Percentiles rank a stretch among this genome's conserved stretches.
These are phyloP conservation scores for Fusarium denticulatum DNA, from an alignment of 2,329 filamentous ascomycete species.

Conservation along the genomic window DNA sequence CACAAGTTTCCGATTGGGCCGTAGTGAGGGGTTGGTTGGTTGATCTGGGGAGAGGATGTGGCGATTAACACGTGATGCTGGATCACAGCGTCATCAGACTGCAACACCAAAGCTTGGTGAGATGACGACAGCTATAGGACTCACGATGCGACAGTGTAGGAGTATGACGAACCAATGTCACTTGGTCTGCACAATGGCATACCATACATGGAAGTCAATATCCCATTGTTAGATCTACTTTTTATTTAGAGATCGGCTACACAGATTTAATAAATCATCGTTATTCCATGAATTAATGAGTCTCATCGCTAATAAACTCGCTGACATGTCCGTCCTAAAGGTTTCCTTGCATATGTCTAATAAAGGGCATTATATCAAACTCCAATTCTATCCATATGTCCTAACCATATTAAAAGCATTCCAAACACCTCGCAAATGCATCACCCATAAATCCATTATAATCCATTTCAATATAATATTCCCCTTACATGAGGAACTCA, in stretches of 20 bases:
- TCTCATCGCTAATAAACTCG: background rate
- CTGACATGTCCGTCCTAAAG: background rate
- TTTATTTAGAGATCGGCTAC: background rate
- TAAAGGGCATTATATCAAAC: background rate
- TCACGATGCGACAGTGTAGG: slow-evolving; percentile 17
- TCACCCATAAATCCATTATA: background rate
- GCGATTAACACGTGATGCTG: slow-evolving; percentile 40
- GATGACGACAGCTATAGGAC: slow-evolving; percentile 21
- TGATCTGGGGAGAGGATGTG: slow-evolving; percentile 32
- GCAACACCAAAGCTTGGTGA: slow-evolving; percentile 14
- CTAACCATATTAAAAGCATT: background rate
- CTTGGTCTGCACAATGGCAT: background rate
- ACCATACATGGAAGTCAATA: background rate
- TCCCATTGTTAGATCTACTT: background rate
- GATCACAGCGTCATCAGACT: slow-evolving; percentile 27
- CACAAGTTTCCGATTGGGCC: slow-evolving; percentile 46
- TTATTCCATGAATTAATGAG: background rate
- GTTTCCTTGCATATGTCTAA: background rate
- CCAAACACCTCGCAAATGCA: slow-evolving; percentile 24
- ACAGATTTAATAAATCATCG: background rate
- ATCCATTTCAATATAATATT: background rate
- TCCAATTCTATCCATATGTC: slow-evolving; percentile 9
- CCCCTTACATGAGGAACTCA: slow-evolving; percentile 65
- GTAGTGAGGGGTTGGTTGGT: slow-evolving; percentile 45
- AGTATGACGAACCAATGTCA: background rate